Base-by-base conservation (phyloP, 2,329 filamentous ascomycete species). In the Onygenales sp. region DNA sequence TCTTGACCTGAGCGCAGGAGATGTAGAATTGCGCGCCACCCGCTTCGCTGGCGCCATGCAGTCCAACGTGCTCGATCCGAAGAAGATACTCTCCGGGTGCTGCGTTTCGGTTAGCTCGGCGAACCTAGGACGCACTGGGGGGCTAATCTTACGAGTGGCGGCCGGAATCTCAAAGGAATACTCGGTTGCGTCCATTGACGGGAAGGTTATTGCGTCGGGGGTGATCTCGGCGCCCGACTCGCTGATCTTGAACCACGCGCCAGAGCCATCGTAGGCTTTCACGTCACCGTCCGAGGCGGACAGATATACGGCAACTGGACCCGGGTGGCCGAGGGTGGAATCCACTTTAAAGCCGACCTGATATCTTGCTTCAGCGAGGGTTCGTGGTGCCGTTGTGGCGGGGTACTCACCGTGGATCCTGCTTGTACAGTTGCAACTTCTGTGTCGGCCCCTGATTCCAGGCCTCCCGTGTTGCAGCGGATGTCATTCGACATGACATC, bases 121-220 rank as follows among this genome's bases (percentile, higher is more conserved):
- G 5, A 27, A 27, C 21, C 3, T 27, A 5, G 21, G 21, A 27
- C 21, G 21, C 21, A 27, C 21, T 27, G 5, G 1, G 21, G 21
- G 3, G 32, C 7, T 5, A 48, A 21, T 2, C 45, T 21, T 48
- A 48, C 45, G 64, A 14, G 75, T 69, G 54, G 71, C 75, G 38
- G 59, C 57, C 8, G 74, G 74, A 48, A 77, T 69, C 38, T 61
- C 68, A 17, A 75, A 69, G 11, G 52, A 42, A 43, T 54, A 48
- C 36, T 54, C 17, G 13, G 36, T 48, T 5, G 36, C 14, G 42
- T 51, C 46, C 14, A 31, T 27, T 14, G 52, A 33, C 2, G 52
- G 44, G 14, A 46, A 48, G 38, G n/a, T 50, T 5, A 54, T 48
- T 32, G 46, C 39, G 2, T 54, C 46, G 31, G 50, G 10, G 17